Evolutionary conservation across 257 asterid genomes (phyloP), one percentile per base, ranked within the genome.

Genomic region (Solanum virginianum): DNA sequence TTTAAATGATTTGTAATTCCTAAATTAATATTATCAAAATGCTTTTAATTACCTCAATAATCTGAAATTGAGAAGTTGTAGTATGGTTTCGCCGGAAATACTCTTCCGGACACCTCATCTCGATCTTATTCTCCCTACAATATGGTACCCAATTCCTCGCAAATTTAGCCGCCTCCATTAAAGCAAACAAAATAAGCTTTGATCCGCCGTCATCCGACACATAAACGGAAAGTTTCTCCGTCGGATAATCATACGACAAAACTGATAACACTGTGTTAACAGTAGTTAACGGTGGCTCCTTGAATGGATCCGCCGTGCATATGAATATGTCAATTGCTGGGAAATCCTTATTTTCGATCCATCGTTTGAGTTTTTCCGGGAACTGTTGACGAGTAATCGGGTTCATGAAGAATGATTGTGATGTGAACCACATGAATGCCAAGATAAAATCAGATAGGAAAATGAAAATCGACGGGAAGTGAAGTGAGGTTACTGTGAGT

Each of bases 131-230:
- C 79, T 88, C 88, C 89, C 80, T 88, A 81, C 98, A 94, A 47
- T 89, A 94, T 26, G 94, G 91, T 66, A 94, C 15, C 98, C 98
- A 93, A 47, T 43, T 85, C 84, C 75, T 88, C 0, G 88, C 98
- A 45, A 94, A 94, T 68, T 80, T 20, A n/a, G 93, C 92, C 4
- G 98, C 97, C 41, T 93, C 94, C 89, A 84, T 83, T 10, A 94
- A 59, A 55, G 97, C 94, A 83, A 92, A 94, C 13, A 94, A 66
- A 4, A 93, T 94, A 39, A 94, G 84, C 84, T 92, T 88, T 39
- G 98, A 94, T 8, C 92, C 94, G 14, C 95, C 97, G 45, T 94
- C 98, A 29, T 94, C 98, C 11, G 98, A 94, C 4, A 93, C 92
- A 65, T 93, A 93, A 7, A 93, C 86, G 1, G 97, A 89, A 36